These are phyloP conservation scores for Kwoniella newhampshirensis DNA, from an alignment of 768 basidiomycete species.

Conservation along the genomic window DNA sequence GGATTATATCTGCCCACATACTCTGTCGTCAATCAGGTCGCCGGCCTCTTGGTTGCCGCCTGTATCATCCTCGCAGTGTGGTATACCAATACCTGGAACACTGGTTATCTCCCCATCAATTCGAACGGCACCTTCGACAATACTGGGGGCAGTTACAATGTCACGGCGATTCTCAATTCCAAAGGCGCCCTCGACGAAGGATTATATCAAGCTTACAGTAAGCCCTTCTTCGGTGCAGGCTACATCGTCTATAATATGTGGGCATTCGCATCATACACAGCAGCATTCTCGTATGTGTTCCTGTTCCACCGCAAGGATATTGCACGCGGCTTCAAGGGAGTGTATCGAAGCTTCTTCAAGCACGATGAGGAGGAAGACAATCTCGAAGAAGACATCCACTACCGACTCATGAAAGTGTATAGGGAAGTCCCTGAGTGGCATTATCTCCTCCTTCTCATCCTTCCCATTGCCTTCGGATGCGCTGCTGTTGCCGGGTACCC, in stretches of 20 bases:
- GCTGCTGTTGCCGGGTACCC: slow-evolving; percentile 50
- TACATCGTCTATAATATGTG: slow-evolving; percentile 56
- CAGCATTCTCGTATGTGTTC: slow-evolving; percentile 25
- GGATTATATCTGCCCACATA: slow-evolving; percentile 54
- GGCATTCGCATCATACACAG: slow-evolving; percentile 56
- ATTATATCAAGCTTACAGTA: slow-evolving; percentile 58
- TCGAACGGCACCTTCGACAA: slow-evolving; percentile 55
- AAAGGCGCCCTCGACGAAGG: slow-evolving; percentile 55
- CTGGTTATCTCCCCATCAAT: slow-evolving; percentile 54
- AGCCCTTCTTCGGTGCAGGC: slow-evolving; percentile 55
- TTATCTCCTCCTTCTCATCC: slow-evolving; percentile 59
- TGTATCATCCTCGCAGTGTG: slow-evolving; percentile 23
- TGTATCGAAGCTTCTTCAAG: slow-evolving; percentile 10
- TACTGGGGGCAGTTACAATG: slow-evolving; percentile 59
- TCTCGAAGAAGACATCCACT: slow-evolving; percentile 32
- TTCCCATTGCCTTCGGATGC: slow-evolving; percentile 59
- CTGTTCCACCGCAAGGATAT: slow-evolving; percentile 34
- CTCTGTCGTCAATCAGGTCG: slow-evolving; percentile 55
- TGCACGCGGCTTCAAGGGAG: slow-evolving; percentile 11
- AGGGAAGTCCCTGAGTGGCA: slow-evolving; percentile 61
- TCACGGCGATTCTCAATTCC: slow-evolving; percentile 56
- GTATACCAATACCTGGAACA: slow-evolving; percentile 38
- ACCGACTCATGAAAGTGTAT: slow-evolving; percentile 28
- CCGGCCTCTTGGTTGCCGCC: slow-evolving; percentile 46
- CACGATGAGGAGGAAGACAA: slow-evolving; percentile 17